Percentiles rank a stretch among this genome's conserved stretches.
phyloP scores from a whole-genome alignment of 31 red algal genomes.

The Odonthalia washingtoniensis region DNA sequence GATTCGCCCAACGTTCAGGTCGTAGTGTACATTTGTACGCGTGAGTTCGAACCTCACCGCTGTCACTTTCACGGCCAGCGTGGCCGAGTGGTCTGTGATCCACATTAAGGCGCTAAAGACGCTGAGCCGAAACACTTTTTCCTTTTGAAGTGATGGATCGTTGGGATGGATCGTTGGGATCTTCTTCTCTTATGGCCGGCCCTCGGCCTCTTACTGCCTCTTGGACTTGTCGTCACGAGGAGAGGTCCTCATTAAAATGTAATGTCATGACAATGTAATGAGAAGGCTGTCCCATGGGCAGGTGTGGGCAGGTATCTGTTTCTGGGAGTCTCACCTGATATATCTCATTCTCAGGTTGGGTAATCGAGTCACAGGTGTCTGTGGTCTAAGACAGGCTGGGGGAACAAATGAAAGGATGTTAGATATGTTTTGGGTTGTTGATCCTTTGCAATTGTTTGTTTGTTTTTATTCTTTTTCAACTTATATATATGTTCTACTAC shows the following conservation, averaged over 20 bases:
- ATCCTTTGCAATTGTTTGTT: neutral
- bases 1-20: slow-evolving; percentile 87
- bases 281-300: too few relatives aligned
- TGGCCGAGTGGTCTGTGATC: slow-evolving; percentile 87
- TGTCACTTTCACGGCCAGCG: slow-evolving; percentile 64
- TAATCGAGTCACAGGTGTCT: neutral
- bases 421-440: neutral
- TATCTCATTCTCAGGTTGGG: neutral
- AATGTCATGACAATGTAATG: neutral
- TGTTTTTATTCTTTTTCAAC: too few relatives aligned
- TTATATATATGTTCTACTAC: neutral
- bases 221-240: neutral
- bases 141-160: neutral
- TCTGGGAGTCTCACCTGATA: too few relatives aligned
- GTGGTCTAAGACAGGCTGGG: neutral
- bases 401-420: neutral
- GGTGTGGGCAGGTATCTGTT: too few relatives aligned
- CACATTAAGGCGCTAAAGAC: slow-evolving; percentile 80
- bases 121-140: neutral
- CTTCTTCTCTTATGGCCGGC: neutral
- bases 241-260: neutral
- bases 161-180: neutral
- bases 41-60: slow-evolving; percentile 88
- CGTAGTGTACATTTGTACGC: slow-evolving; percentile 83
- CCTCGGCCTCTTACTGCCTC: neutral